Evolutionary conservation across 129 eudicot genomes (phyloP), one percentile per base, ranked within the genome.

Genomic region (Smallanthus sonchifolius): DNA sequence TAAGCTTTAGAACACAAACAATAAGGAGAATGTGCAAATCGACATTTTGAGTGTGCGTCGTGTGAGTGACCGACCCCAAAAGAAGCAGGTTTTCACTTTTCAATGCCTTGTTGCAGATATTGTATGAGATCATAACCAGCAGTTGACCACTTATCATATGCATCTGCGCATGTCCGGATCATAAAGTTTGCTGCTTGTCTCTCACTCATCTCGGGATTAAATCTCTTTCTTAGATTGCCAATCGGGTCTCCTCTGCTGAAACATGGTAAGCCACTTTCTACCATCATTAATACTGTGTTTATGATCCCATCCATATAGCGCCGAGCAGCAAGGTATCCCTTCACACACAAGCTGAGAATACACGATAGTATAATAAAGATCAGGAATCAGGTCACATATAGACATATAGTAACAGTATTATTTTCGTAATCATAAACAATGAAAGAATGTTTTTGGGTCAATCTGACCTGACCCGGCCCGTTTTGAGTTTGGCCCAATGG

Each of bases 71-170:
- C 4, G 60, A 16, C 7, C 19, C 67, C 30, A 15, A 39, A 61
- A 75, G 32, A 40, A 39, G 24, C 44, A 24, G 67, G 60, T 55
- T 44, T 67, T 86, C 74, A 95, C 85, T 95, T 95, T 73, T 95
- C 99, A 28, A 95, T 91, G 59, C 99, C 99, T 70, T 95, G 99
- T 76, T 95, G 99, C 67, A 95, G 73, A 83, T 95, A 95, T 73
- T 95, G 99, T 55, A 95, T 95, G 49, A 95, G 80, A 88, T 95
- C 99, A 75, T 95, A 95, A 39, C 99, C 99, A 28, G 99, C 99
- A 67, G 99, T 95, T 3, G 94, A 85, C 99, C 99, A 95, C 74
- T 95, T 95, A 66, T 95, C 93, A 71, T 95, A 95, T 39, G 99
- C 97, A 78, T 95, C 99, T 3, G 88, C 86, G 77, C 99, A 95